Conservation (phyloP, 2,329 filamentous ascomycete genomes). For the Pseudogymnoascus pannorum region DNA sequence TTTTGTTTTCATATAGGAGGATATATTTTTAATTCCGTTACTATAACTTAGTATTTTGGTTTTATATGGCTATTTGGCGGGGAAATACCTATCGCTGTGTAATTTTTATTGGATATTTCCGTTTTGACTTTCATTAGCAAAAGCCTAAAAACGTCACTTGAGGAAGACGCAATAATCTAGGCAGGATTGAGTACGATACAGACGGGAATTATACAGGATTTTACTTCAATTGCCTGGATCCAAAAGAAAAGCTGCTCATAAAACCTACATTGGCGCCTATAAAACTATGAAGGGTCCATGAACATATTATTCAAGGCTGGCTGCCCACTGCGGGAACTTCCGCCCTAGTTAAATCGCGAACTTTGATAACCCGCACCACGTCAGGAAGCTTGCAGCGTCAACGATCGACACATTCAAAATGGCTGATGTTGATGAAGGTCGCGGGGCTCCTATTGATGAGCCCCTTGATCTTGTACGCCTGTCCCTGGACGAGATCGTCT, state of each 20-base stretch:
- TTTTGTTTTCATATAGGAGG: background rate
- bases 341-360: slow-evolving; percentile 5
- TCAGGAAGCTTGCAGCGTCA: background rate
- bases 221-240: background rate
- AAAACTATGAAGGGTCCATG: background rate
- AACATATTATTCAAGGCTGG: background rate
- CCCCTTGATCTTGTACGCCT: slow-evolving; percentile 93
- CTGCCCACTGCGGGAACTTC: background rate
- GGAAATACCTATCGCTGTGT: background rate
- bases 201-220: background rate
- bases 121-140: background rate
- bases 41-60: background rate
- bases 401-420: slow-evolving; percentile 39
- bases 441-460: slow-evolving; percentile 66
- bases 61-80: background rate
- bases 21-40: background rate
- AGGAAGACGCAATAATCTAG: background rate
- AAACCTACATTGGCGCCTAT: background rate
- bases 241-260: background rate
- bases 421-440: slow-evolving; percentile 75
- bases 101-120: background rate
- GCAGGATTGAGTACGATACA: background rate
- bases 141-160: background rate
- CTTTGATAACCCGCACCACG: slow-evolving; percentile 6
- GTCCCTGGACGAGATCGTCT: slow-evolving; percentile 89